phyloP scores from a whole-genome alignment of 345 rosid species.

The Gossypium turneri region DNA sequence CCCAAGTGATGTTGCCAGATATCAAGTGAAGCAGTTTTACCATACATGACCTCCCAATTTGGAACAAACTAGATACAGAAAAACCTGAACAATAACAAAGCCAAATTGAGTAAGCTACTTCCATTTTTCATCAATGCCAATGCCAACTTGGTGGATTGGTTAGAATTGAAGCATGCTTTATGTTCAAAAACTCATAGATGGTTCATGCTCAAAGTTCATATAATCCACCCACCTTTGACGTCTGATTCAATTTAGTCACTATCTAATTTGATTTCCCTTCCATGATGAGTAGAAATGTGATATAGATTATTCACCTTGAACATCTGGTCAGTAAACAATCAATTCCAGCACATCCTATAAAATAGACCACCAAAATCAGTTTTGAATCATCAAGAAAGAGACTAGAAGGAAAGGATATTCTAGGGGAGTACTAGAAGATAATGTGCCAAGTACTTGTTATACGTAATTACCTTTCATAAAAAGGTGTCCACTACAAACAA shows the following conservation, averaged over 20 bases:
- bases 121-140: neutral
- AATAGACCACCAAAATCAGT: neutral
- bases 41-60: neutral
- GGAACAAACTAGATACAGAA: neutral
- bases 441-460: too few relatives aligned
- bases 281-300: neutral
- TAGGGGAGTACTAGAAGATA: too few relatives aligned
- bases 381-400: neutral
- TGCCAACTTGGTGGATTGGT: neutral
- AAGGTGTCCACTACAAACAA: too few relatives aligned
- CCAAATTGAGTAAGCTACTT: neutral
- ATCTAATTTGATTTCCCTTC: neutral
- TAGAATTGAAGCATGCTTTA: neutral
- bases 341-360: neutral
- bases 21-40: neutral
- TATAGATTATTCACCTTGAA: constrained; percentile 3
- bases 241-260: neutral
- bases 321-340: neutral
- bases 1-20: constrained; percentile 56
- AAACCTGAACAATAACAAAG: neutral
- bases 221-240: constrained; percentile 1
- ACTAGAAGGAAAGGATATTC: neutral
- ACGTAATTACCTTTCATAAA: too few relatives aligned
- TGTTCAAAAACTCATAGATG: neutral
- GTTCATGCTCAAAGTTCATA: neutral